A percentile compares a stretch with the other conserved stretches of the same genome.
phyloP scores from a whole-genome alignment of 305 asterid genomes.

The Solanum aculeatissimum region DNA sequence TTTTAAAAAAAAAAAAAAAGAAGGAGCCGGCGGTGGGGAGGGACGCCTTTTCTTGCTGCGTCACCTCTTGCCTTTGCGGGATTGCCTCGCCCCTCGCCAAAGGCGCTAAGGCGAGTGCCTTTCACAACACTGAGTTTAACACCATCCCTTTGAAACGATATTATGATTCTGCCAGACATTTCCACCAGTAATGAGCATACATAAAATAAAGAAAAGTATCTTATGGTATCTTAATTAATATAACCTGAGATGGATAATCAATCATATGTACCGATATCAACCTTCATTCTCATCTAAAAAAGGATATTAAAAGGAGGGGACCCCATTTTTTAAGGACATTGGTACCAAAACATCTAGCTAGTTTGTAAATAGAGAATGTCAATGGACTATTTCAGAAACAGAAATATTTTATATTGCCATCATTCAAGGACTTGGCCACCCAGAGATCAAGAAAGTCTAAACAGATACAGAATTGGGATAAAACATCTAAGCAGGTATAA shows the following conservation, averaged over 20 bases:
- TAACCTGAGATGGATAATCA: not conserved
- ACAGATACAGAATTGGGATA: not conserved
- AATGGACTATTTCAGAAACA: not conserved
- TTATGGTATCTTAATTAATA: not conserved
- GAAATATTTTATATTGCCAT: not conserved
- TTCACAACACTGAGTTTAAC: not conserved
- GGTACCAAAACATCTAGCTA: not conserved
- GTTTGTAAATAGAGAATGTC: not conserved
- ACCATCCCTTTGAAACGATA: not conserved
- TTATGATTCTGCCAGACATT: not conserved
- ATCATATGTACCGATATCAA: not conserved
- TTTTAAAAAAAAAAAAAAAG: no score
- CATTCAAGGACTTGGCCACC: not conserved
- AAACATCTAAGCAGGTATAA: not conserved
- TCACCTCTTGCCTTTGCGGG: no score
- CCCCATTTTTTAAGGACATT: not conserved
- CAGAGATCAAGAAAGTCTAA: not conserved
- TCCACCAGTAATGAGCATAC: not conserved
- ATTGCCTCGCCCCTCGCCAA: no score
- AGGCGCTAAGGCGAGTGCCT: no score
- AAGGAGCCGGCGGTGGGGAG: no score
- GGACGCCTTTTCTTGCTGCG: no score
- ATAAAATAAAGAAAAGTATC: not conserved
- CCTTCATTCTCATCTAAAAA: not conserved
- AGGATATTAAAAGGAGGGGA: not conserved